Base-by-base conservation (phyloP, 192 early-diverging fungal genomes). In the Umbelopsis sp. region DNA sequence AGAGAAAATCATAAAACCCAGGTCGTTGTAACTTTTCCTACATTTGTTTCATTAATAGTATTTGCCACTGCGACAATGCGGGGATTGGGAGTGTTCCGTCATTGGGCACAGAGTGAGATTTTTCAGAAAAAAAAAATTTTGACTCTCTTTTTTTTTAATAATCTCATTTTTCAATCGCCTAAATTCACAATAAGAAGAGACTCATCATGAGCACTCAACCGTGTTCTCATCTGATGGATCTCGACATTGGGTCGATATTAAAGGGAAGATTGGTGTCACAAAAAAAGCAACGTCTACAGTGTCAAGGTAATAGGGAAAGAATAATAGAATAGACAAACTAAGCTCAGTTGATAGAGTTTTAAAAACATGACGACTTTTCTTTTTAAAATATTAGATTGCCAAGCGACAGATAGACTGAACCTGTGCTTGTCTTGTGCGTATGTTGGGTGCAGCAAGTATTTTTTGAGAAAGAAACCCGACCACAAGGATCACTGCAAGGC, bases 201-300 rank as follows among this genome's bases (percentile, higher is more conserved):
- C 56, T 62, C 56, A 62, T 62, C 56, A 62, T 62, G 56, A 32
- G 56, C 32, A 62, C 31, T 34, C 29, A 62, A n/a, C 56, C 31
- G 56, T 62, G 56, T 62, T 62, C 56, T 62, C 56, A 62, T 62
- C 56, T 62, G 56, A 32, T 62, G 56, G 34, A 62, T 62, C 56
- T 62, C 8, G 56, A 62, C 56, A 62, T 62, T 62, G 56, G 56
- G 17, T 22, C 56, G 12, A 62, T 62, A 29, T 32, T 62, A 4
- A 62, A 62, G 20, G 56, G 31, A n/a, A 62, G 29, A 34, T 32
- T 62, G 31, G 56, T 62, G 29, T 62, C 56, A 62, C 56, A 62
- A 62, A 62, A 62, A 11, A 62, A 2, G 17, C 56, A 62, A 32
- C 31, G 12, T 12, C 26, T 62, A 0, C 56, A 62, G 56, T 62